phyloP scores from a whole-genome alignment of 371 early-diverging fungal species.

The Rhizopus delemar region DNA sequence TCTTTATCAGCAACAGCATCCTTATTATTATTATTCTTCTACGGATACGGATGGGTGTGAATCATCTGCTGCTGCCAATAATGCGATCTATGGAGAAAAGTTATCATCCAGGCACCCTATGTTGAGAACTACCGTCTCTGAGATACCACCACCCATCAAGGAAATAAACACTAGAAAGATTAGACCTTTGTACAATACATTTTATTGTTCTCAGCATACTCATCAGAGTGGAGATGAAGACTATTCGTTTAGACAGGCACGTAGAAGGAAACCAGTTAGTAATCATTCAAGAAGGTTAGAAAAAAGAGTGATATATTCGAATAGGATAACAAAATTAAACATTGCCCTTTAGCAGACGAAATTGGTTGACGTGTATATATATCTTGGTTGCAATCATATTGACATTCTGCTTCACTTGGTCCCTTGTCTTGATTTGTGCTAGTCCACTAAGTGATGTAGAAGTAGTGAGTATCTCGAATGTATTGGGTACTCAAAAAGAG shows the following conservation, averaged over 20 bases:
- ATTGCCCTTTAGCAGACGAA: background rate
- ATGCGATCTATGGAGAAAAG: conserved; percentile 18
- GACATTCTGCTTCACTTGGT: conserved; percentile 16
- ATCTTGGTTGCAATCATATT: conserved; percentile 7
- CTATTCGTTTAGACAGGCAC: conserved; percentile 7
- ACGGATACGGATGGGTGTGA: conserved; percentile 7
- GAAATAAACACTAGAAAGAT: conserved; percentile 1
- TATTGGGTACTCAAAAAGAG: conserved; percentile 64
- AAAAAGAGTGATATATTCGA: too few relatives aligned
- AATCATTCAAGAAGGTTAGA: conserved; percentile 5
- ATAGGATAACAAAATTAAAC: background rate
- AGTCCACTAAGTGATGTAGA: conserved; percentile 35
- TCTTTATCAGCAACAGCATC: conserved; percentile 9
- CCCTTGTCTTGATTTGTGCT: conserved; percentile 23
- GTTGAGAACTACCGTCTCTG: conserved; percentile 43
- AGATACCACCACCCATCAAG: conserved; percentile 30
- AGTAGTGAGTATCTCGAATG: conserved; percentile 51
- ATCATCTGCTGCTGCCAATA: conserved; percentile 4
- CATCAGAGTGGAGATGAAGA: conserved; percentile 17
- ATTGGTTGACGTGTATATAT: conserved; percentile 7
- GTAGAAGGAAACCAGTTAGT: background rate
- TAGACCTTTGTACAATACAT: background rate
- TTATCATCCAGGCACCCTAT: conserved; percentile 29
- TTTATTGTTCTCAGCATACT: background rate
- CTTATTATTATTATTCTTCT: background rate